Conservation (phyloP, 2,329 filamentous ascomycete species). For the Epichloe sp. region DNA sequence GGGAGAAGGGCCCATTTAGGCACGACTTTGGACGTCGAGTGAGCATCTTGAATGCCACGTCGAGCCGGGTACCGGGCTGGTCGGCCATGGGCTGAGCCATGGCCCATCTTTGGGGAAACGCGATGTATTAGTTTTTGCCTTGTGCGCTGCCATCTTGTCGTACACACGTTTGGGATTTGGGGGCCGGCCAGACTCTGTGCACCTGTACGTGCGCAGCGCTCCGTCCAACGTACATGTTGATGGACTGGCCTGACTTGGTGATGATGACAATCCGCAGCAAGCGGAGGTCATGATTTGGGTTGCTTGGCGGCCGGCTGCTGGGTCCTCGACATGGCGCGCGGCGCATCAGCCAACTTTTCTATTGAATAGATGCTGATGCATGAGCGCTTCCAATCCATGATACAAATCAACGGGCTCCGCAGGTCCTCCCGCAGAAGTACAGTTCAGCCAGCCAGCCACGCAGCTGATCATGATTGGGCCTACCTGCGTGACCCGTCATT, state of each 20-base stretch:
- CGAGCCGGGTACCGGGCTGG: too few species aligned
- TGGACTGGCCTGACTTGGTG: background rate
- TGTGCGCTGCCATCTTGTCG: background rate
- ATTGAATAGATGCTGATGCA: background rate
- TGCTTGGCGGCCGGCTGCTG: too few species aligned
- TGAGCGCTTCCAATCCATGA: background rate
- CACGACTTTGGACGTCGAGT: too few species aligned
- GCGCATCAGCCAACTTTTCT: background rate
- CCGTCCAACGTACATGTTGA: background rate
- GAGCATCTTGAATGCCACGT: too few species aligned
- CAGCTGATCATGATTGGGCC: background rate
- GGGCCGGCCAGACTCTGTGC: background rate
- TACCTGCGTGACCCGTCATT: background rate
- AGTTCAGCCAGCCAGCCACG: background rate
- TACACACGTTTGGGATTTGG: background rate
- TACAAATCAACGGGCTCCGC: background rate
- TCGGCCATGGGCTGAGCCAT: too few species aligned
- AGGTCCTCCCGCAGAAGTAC: conserved; percentile 2
- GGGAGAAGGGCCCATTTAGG: too few species aligned
- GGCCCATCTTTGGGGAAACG: too few species aligned
- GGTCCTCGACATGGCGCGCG: background rate
- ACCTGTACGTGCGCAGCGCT: background rate
- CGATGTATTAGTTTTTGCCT: background rate
- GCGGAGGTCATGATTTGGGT: background rate
- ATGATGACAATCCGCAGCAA: background rate